Evolutionary conservation across 352 stramenopile genomes (phyloP).

Genomic region (Pythium oligandrum): DNA sequence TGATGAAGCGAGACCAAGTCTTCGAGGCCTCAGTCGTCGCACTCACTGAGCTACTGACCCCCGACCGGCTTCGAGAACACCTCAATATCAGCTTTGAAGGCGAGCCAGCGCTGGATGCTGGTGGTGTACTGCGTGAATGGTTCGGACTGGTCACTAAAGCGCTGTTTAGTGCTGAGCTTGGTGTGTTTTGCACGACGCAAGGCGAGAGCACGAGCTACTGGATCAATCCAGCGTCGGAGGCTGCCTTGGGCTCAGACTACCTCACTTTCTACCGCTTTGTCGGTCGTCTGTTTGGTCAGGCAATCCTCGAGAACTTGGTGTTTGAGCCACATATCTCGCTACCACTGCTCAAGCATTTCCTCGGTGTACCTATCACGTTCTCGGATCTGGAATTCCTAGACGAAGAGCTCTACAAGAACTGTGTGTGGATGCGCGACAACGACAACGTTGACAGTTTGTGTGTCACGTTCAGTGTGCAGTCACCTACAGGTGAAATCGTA

Average conservation of each 20-base stretch:
- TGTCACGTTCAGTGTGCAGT: slow-evolving; percentile 70
- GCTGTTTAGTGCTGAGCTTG: slow-evolving; percentile 47
- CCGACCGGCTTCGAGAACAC: slow-evolving; percentile 43
- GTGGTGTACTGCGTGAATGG: slow-evolving; percentile 63
- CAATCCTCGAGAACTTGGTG: slow-evolving; percentile 59
- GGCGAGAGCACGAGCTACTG: slow-evolving; percentile 68
- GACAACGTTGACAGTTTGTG: slow-evolving; percentile 46
- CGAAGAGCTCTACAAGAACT: slow-evolving; percentile 62
- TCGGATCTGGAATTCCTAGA: slow-evolving; percentile 73
- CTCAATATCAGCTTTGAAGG: slow-evolving; percentile 70
- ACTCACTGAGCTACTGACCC: slow-evolving; percentile 27
- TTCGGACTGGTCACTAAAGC: slow-evolving; percentile 54
- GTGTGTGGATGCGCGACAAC: slow-evolving; percentile 61
- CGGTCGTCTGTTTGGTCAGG: slow-evolving; percentile 57
- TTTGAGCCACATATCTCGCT: slow-evolving; percentile 57
- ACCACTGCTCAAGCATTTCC: slow-evolving; percentile 64
- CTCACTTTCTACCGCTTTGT: slow-evolving; percentile 57
- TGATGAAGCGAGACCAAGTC: slow-evolving; percentile 45
- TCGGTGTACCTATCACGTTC: slow-evolving; percentile 74
- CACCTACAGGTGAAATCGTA: slow-evolving; percentile 43
- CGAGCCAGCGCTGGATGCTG: slow-evolving; percentile 61
- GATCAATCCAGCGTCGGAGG: slow-evolving; percentile 50
- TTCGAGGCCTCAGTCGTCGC: slow-evolving; percentile 64
- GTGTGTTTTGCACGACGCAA: slow-evolving; percentile 52
- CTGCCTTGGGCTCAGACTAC: slow-evolving; percentile 18